A percentile compares a stretch with the other conserved stretches of the same genome.
Conservation (phyloP, 176 grass and related monocot genomes). For the Canna indica region DNA sequence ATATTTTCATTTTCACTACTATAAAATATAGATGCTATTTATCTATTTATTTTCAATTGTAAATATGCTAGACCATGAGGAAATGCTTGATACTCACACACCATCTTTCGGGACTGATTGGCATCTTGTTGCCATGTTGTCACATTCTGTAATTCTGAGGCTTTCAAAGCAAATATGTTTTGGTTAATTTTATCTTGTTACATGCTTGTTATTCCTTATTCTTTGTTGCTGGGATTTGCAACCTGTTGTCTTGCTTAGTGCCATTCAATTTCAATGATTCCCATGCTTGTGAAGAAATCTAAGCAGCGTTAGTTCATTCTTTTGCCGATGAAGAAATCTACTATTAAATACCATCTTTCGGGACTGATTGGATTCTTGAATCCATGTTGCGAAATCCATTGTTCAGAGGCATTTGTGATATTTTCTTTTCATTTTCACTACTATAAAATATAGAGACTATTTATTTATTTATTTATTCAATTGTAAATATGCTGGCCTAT, state of each 20-base stretch:
- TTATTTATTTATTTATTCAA: no score
- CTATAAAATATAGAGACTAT: no score
- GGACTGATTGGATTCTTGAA: not conserved
- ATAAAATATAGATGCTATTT: no score
- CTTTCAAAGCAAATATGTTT: not conserved
- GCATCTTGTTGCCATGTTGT: not conserved
- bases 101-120: slow-evolving; percentile 11
- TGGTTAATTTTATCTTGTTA: not conserved
- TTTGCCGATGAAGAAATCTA: not conserved
- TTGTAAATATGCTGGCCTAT: not conserved
- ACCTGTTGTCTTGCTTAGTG: no score
- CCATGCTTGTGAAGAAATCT: not conserved
- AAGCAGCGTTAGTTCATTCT: no score
- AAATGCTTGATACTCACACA: not conserved
- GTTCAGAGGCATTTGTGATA: slow-evolving; percentile 5
- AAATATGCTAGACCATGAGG: not conserved
- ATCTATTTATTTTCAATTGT: no score
- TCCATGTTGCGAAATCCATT: not conserved
- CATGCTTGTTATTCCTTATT: no score
- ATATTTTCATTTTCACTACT: no score
- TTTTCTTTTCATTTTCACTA: no score
- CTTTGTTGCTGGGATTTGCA: not conserved
- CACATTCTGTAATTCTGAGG: slow-evolving; percentile 5
- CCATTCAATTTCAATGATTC: not conserved
- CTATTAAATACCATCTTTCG: slow-evolving; percentile 4